Evolutionary conservation across 495 filamentous ascomycete species (phyloP), one percentile per base, ranked within the genome.

Genomic region (Parathielavia appendiculata): DNA sequence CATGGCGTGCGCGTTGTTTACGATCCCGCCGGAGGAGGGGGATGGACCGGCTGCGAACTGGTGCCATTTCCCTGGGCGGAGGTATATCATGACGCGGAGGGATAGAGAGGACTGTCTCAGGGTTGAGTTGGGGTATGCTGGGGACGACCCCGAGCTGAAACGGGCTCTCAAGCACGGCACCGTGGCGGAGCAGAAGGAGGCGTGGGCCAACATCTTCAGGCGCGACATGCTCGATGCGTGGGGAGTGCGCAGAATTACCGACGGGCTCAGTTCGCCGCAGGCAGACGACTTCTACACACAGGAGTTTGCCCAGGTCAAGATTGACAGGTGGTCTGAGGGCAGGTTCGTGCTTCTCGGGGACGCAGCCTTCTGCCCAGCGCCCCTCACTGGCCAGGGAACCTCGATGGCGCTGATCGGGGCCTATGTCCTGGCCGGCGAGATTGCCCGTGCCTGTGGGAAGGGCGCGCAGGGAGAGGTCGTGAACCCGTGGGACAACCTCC

Each of bases 291-390:
- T 83, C 45, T 83, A 83, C 65, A 68, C 66, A 40, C 62, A 78
- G 35, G 39, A 51, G 1, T 54, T 81, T 32, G 69, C 66, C 0
- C 69, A 73, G 14, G 71, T 84, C 22, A 72, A 73, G 49, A 26
- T 78, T 9, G 61, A 63, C 32, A 57, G 56, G 3, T 82, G 75
- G 75, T 78, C 67, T 10, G 58, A 64, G 5, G 77, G 78, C 8
- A 70, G 78, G 4, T 70, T 81, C 13, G 75, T 72, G 0, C 69
- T 84, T 3, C n/a, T 85, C 10, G 83, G 82, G 5, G 82, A 86
- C 63, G 76, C 83, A 1, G 82, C 67, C 4, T 79, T 81, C 53
- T 79, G 77, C 56, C 76, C 79, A 0, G 67, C 71, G 9, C 66
- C 75, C 13, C 8, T 54, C 0, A 69, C 74, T 4, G 80, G 81